phyloP scores from a whole-genome alignment of 352 stramenopile species.

The Globisporangium paroecandrum region DNA sequence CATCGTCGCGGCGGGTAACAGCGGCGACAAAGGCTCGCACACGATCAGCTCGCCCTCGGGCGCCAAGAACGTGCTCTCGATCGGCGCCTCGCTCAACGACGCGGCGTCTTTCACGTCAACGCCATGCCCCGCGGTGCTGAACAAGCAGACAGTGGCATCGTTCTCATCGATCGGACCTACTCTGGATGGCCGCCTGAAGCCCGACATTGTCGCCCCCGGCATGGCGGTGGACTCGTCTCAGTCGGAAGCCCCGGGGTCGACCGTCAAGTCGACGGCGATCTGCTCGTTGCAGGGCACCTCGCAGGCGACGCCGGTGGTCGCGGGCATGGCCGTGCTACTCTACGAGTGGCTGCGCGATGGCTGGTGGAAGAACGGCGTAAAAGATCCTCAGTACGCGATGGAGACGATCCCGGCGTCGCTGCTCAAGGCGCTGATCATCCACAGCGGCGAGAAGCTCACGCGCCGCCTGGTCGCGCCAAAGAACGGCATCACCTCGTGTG shows the following conservation, averaged over 20 bases:
- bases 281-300: conserved; percentile 80
- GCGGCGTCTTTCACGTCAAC: conserved; percentile 44
- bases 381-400: conserved; percentile 56
- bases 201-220: conserved; percentile 83
- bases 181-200: conserved; percentile 81
- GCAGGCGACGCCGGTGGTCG: conserved; percentile 70
- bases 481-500: conserved; percentile 51
- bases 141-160: conserved; percentile 68
- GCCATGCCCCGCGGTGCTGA: conserved; percentile 56
- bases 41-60: conserved; percentile 83
- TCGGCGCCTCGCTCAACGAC: conserved; percentile 73
- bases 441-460: conserved; percentile 62
- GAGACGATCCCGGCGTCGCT: conserved; percentile 54
- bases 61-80: conserved; percentile 83
- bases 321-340: conserved; percentile 68
- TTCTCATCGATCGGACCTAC: conserved; percentile 86
- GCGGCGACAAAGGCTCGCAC: conserved; percentile 62
- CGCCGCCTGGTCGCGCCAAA: conserved; percentile 40
- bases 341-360: conserved; percentile 79
- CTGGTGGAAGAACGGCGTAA: conserved; percentile 68
- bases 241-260: conserved; percentile 55
- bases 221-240: conserved; percentile 77
- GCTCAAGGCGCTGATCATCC: conserved; percentile 77
- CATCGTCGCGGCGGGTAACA: conserved; percentile 88
- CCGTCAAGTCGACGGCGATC: conserved; percentile 44